These are phyloP conservation scores for Citrus maxima DNA, from an alignment of 345 rosid genomes.

Conservation along the genomic window DNA sequence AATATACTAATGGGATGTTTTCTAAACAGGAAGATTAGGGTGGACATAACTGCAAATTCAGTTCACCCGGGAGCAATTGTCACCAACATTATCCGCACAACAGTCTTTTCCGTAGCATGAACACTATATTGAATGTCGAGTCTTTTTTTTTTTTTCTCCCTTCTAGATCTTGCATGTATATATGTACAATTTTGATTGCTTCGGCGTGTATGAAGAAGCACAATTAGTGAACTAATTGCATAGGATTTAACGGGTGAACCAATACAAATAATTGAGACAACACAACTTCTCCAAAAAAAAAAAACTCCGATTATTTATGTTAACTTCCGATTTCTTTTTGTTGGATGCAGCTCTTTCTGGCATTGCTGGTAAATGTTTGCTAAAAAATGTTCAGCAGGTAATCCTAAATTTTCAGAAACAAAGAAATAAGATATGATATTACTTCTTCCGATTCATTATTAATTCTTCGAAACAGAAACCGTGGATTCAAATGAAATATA, in stretches of 20 bases:
- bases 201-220: not conserved
- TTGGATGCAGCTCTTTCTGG: conserved; percentile 42
- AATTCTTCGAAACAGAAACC: not conserved
- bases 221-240: not conserved
- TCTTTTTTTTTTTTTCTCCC: too few relatives aligned
- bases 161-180: not conserved
- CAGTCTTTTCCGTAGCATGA: not conserved
- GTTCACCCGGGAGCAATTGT: conserved; percentile 65
- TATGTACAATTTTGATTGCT: not conserved
- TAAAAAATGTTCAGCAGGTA: conserved; percentile 74
- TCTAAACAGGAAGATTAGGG: conserved; percentile 44
- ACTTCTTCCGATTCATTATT: not conserved
- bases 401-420: not conserved
- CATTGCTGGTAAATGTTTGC: conserved; percentile 37
- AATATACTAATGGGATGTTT: not conserved
- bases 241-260: too few relatives aligned
- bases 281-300: too few relatives aligned
- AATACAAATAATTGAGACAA: too few relatives aligned
- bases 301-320: too few relatives aligned
- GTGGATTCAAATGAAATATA: too few relatives aligned
- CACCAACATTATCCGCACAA: conserved; percentile 56
- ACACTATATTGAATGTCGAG: not conserved
- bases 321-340: not conserved
- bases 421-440: too few relatives aligned
- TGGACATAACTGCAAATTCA: conserved; percentile 61